Evolutionary conservation across 2,329 filamentous ascomycete genomes (phyloP).

Genomic region (Clarireedia sp.): DNA sequence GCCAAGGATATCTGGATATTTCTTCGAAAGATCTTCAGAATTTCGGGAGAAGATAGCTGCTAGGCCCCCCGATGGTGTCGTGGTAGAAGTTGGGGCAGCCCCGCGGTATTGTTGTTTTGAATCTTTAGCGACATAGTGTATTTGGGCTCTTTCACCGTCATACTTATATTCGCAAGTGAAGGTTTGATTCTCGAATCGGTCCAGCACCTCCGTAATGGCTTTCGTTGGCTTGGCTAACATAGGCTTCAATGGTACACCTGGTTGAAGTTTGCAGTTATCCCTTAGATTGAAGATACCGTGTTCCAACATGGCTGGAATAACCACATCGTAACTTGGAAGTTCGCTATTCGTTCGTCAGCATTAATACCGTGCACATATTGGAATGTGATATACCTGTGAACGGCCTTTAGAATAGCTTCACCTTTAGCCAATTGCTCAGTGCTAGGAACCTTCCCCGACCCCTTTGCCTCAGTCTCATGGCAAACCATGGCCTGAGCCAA

Average conservation of each 20-base stretch:
- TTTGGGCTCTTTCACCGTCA: slow-evolving; percentile 95
- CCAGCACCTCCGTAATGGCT: slow-evolving; percentile 92
- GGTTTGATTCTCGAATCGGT: slow-evolving; percentile 88
- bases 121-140: slow-evolving; percentile 88
- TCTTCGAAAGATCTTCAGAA: slow-evolving; percentile 93
- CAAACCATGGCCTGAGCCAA: slow-evolving; percentile 81
- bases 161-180: slow-evolving; percentile 99
- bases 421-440: slow-evolving; percentile 74
- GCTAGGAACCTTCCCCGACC: slow-evolving; percentile 55
- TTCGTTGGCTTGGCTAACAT: slow-evolving; percentile 99
- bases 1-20: slow-evolving; percentile 90
- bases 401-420: slow-evolving; percentile 78
- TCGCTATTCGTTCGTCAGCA: slow-evolving; percentile 53
- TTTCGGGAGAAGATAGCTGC: slow-evolving; percentile 95
- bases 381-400: slow-evolving; percentile 60
- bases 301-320: slow-evolving; percentile 81
- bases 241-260: slow-evolving; percentile 90
- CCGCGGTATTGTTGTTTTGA: slow-evolving; percentile 61
- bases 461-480: slow-evolving; percentile 68
- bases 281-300: slow-evolving; percentile 77
- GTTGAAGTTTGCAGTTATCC: slow-evolving; percentile 82
- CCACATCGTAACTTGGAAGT: slow-evolving; percentile 88
- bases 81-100: slow-evolving; percentile 50
- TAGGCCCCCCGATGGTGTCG: slow-evolving; percentile 50
- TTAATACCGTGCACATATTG: too few relatives aligned